Evolutionary conservation across 768 basidiomycete species (phyloP).

Genomic region (Russula sp.): DNA sequence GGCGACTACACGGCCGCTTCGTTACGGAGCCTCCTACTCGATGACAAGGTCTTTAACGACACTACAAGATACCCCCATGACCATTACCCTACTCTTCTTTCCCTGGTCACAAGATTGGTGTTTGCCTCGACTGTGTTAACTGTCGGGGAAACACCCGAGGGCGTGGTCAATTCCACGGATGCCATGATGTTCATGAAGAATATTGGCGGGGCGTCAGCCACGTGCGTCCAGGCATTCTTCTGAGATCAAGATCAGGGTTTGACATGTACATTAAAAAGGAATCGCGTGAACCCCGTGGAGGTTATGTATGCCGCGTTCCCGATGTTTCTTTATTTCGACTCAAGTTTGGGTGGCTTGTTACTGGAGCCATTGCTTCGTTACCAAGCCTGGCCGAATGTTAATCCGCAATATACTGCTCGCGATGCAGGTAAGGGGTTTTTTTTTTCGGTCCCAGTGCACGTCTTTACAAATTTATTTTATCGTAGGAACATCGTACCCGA

Average conservation of each 20-base stretch:
- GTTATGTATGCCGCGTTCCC: conserved; percentile 25
- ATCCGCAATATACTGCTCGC: conserved; percentile 15
- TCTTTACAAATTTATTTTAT: neutral
- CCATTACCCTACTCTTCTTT: conserved; percentile 16
- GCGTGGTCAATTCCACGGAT: conserved; percentile 15
- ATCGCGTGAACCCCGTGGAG: conserved; percentile 26
- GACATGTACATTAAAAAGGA: neutral
- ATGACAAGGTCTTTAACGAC: neutral
- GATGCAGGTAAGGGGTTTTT: conserved; percentile 23
- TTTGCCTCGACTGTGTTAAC: conserved; percentile 26
- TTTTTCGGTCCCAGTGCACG: neutral
- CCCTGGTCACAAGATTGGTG: conserved; percentile 14
- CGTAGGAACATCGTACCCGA: conserved; percentile 22
- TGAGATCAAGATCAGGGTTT: neutral
- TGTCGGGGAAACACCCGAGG: conserved; percentile 11
- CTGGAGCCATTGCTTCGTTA: conserved; percentile 27
- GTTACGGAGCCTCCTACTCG: conserved; percentile 15
- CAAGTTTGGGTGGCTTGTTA: conserved; percentile 15
- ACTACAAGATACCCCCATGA: neutral
- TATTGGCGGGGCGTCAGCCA: neutral
- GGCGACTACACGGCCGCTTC: conserved; percentile 16
- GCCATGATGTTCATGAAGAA: conserved; percentile 32
- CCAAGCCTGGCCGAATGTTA: conserved; percentile 9
- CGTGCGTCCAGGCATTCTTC: conserved; percentile 5
- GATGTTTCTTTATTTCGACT: conserved; percentile 26